Base-by-base conservation (phyloP, 768 basidiomycete species). In the Leccinum pellstonianum region DNA sequence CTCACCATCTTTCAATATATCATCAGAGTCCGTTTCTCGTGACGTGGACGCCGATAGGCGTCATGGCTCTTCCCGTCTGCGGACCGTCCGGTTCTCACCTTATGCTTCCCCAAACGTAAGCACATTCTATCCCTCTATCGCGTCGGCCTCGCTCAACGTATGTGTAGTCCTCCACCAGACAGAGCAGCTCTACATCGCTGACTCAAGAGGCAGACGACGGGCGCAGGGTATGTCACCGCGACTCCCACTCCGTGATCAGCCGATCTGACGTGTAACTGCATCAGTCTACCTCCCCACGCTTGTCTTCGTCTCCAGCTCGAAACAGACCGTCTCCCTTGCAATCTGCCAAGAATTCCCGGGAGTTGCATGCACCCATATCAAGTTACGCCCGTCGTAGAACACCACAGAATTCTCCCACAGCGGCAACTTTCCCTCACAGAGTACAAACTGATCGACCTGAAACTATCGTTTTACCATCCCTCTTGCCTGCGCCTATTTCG, bases 311-410 rank as follows among this genome's bases (percentile, higher is more conserved):
- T 55, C 78, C 80, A 55, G 77, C 76, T 58, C 62, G 79, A 51
- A 79, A 76, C 53, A 71, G 76, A 62, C 76, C 79, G 27, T 76
- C 77, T 55, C 73, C 78, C 60, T 77, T 81, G 60, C 80, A 79
- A 61, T 75, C 83, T 12, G 71, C 77, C 21, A 77, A 80, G 54
- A 81, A 79, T 64, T 73, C 80, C 19, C 82, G 82, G 64, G 85
- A 87, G 69, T 74, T 85, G 19, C 74, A 82, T 31, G 86, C 83
- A 14, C 91, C 91, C 56, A 92, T 93, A 56, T 93, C 91, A 27
- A 81, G 83, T 41, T 92, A 88, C 60, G 86, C 89, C 47, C 88
- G 91, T 62, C 85, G 90, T 62, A 89, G 86, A 75, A 90, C 89
- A 1, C 90, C 90, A 29, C 84, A 85, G 59, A 80, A 83, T 41